Percentiles rank a stretch among this genome's conserved stretches.
Evolutionary conservation across 2,329 filamentous ascomycete genomes (phyloP).

Genomic region (Ambrosiella xylebori): DNA sequence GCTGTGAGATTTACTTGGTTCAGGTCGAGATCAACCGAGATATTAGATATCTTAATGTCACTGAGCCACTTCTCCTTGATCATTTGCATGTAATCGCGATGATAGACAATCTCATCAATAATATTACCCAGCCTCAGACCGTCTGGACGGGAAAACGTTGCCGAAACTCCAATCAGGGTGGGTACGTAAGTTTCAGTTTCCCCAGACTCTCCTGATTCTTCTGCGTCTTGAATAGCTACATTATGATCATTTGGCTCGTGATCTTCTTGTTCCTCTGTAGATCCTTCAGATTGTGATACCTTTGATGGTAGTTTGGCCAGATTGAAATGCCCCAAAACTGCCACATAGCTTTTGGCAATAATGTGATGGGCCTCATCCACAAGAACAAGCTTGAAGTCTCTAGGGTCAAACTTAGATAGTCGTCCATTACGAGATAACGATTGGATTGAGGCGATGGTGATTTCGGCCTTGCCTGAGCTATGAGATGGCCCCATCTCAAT

Average conservation of each 20-base stretch:
- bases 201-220: no score
- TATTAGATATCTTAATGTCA: slow-evolving; percentile 85
- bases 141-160: slow-evolving; percentile 62
- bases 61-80: slow-evolving; percentile 82
- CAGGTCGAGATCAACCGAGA: slow-evolving; percentile 66
- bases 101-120: slow-evolving; percentile 92
- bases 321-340: slow-evolving; percentile 61
- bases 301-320: slow-evolving; percentile 30
- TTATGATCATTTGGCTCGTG: no score
- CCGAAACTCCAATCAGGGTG: slow-evolving; percentile 75
- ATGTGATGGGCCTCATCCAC: slow-evolving; percentile 98
- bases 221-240: no score
- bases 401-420: slow-evolving; percentile 66
- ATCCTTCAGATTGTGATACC: no score
- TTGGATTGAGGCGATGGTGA: slow-evolving; percentile 79
- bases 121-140: slow-evolving; percentile 65
- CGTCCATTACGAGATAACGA: slow-evolving; percentile 65
- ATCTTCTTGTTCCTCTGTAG: no score
- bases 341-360: slow-evolving; percentile 65
- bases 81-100: slow-evolving; percentile 55
- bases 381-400: slow-evolving; percentile 69
- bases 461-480: slow-evolving; percentile 69
- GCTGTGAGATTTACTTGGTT: slow-evolving; percentile 36
- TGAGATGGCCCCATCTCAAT: slow-evolving; percentile 76
- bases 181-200: slow-evolving; percentile 22